Conservation (phyloP, 1,284 basidiomycete genomes). For the Trametes pubescens region DNA sequence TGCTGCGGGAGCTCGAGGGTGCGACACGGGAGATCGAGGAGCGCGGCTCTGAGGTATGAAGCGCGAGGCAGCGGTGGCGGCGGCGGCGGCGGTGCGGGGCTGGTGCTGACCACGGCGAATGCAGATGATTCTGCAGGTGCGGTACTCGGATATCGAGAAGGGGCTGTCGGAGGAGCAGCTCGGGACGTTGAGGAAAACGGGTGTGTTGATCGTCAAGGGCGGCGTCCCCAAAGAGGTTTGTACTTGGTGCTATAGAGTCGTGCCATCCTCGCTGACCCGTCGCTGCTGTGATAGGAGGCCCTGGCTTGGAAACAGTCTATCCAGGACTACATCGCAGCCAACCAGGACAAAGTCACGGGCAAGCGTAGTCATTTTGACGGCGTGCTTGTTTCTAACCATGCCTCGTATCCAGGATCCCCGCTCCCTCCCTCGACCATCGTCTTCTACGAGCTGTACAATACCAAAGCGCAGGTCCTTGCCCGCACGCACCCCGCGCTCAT, state of each 20-base stretch:
- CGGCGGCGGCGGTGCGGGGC: background rate
- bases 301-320: constrained; percentile 67
- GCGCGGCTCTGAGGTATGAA: constrained; percentile 34
- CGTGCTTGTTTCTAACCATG: background rate
- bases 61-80: too few relatives aligned
- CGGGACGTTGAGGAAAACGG: constrained; percentile 59
- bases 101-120: constrained; percentile 1
- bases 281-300: constrained; percentile 54
- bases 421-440: constrained; percentile 72
- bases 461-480: constrained; percentile 62
- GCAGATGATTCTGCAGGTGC: constrained; percentile 66
- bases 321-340: constrained; percentile 61
- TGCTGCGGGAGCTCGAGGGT: constrained; percentile 58
- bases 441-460: constrained; percentile 79
- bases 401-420: constrained; percentile 61
- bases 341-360: constrained; percentile 61
- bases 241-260: background rate
- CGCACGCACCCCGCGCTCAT: constrained; percentile 63
- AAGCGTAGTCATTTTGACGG: background rate
- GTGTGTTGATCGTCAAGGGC: constrained; percentile 67
- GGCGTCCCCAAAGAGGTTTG: constrained; percentile 61
- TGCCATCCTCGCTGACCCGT: background rate
- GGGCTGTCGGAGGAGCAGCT: constrained; percentile 52
- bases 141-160: constrained; percentile 56
- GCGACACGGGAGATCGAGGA: constrained; percentile 55